These are phyloP conservation scores for Ascodesmis nigricans DNA, from an alignment of 495 filamentous ascomycete species.

Conservation along the genomic window DNA sequence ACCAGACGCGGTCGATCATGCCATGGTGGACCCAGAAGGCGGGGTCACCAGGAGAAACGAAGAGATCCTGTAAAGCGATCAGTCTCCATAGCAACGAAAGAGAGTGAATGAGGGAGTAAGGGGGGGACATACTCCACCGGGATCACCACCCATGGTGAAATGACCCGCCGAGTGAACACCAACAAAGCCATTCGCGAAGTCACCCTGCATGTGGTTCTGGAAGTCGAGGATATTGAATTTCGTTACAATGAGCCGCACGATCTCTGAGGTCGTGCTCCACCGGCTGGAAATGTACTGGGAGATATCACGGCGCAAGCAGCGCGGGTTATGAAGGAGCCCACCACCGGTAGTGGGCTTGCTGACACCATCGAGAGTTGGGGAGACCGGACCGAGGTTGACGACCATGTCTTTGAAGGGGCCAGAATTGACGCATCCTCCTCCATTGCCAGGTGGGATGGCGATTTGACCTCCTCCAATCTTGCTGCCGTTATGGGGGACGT, in stretches of 20 bases:
- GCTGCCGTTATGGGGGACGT: constrained; percentile 13
- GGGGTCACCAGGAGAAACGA: constrained; percentile 39
- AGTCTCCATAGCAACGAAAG: too few species aligned
- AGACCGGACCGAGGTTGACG: constrained; percentile 6
- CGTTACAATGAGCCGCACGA: constrained; percentile 1
- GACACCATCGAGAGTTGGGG: background rate
- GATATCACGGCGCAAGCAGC: constrained; percentile 4
- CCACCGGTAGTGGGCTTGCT: background rate
- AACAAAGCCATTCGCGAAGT: background rate
- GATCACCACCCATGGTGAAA: constrained; percentile 28
- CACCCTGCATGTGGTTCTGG: constrained; percentile 2
- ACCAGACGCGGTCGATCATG: constrained; percentile 46
- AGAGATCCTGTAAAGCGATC: too few species aligned
- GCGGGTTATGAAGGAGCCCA: constrained; percentile 3
- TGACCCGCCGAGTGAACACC: constrained; percentile 2
- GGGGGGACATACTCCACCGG: too few species aligned
- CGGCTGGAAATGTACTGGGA: background rate
- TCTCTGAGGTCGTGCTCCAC: background rate
- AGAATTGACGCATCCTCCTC: constrained; percentile 39
- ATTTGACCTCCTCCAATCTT: background rate
- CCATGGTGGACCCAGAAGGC: constrained; percentile 49
- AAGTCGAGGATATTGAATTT: background rate
- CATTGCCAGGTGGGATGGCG: constrained; percentile 25
- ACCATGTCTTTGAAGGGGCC: constrained; percentile 16
- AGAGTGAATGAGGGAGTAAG: too few species aligned